Evolutionary conservation across 176 grass and related monocot genomes (phyloP), one percentile per base, ranked within the genome.

Genomic region (bread wheat (Triticum aestivum)): DNA sequence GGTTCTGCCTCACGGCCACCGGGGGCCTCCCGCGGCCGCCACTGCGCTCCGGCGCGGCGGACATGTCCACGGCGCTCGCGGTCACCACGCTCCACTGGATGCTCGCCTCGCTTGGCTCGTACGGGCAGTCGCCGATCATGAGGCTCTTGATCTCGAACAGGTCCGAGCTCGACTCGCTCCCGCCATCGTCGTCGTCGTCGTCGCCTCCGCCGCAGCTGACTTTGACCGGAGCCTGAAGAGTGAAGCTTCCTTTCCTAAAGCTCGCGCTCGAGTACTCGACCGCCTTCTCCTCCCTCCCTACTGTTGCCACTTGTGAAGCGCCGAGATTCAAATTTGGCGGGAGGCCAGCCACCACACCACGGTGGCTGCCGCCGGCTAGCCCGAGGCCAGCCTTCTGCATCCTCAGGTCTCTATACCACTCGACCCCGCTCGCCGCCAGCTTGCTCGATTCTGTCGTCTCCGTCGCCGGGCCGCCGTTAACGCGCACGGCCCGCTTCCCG

Each of bases 91-190:
- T 96, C 94, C 94, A 96, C 76, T 94, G 92, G 75, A 99, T 80
- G 84, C 97, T 99, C 21, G 89, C 90, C 82, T 99, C 92, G 80
- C 97, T 94, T 2, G 94, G 94, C 82, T 98, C 96, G 86, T 96
- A 90, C 27, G 82, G 78, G 33, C 88, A 76, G 15, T 92, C 89
- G 6, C 86, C 90, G 73, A 92, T 88, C 58, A 88, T 92, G 52
- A 94, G 63, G 81, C 92, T 94, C 87, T 91, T 94, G 78, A 99
- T 96, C 91, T 99, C 97, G 85, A 99, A 99, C 92, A 99, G 80
- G 83, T 99, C 94, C 10, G 97, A 99, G 69, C 97, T 99, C 80
- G 92, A 89, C 66, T 99, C 92, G 70, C 97, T 99, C n/a, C 90
- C 78, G n/a, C 61, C 70, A 38, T 66, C 90, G 0, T 76, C 61